Conservation (phyloP, 805 yeast genomes). For the Schizosaccharomyces japonicus region DNA sequence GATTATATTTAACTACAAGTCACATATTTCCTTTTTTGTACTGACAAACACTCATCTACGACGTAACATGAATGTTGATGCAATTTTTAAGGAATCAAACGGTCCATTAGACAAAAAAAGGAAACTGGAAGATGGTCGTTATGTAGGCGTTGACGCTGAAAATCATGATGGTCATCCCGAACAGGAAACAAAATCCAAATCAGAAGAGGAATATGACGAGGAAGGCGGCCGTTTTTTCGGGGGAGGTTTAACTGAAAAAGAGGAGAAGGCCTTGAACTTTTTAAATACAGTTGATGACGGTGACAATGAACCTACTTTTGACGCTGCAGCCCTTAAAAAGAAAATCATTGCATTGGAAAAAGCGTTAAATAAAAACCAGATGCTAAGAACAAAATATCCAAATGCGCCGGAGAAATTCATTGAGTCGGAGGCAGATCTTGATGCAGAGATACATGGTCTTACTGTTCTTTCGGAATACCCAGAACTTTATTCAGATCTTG, state of each 20-base stretch:
- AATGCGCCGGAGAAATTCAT: slow-evolving; percentile 10
- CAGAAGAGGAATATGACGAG: slow-evolving; percentile 8
- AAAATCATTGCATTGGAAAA: slow-evolving; percentile 8
- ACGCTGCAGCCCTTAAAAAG: neutral
- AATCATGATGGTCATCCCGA: too few species aligned
- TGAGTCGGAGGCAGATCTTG: slow-evolving; percentile 11
- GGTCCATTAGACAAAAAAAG: neutral
- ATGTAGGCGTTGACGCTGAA: neutral
- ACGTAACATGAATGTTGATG: slow-evolving; percentile 1
- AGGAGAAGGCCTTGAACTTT: slow-evolving; percentile 9
- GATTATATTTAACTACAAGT: too few species aligned
- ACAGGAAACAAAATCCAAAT: too few species aligned
- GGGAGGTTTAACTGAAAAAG: slow-evolving; percentile 10
- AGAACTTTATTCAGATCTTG: slow-evolving; percentile 8
- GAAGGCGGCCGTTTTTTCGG: slow-evolving; percentile 13
- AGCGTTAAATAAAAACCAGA: slow-evolving; percentile 8
- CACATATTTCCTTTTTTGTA: too few species aligned
- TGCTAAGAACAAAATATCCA: slow-evolving; percentile 9
- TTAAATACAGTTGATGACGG: slow-evolving; percentile 9
- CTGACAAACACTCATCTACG: too few species aligned
- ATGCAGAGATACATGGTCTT: slow-evolving; percentile 7
- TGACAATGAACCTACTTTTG: neutral
- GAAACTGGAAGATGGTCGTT: neutral
- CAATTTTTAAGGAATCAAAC: neutral
- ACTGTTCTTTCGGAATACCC: slow-evolving; percentile 9